These are phyloP conservation scores for Saururus chinensis DNA, from an alignment of 164 flowering plant species.

Conservation along the genomic window DNA sequence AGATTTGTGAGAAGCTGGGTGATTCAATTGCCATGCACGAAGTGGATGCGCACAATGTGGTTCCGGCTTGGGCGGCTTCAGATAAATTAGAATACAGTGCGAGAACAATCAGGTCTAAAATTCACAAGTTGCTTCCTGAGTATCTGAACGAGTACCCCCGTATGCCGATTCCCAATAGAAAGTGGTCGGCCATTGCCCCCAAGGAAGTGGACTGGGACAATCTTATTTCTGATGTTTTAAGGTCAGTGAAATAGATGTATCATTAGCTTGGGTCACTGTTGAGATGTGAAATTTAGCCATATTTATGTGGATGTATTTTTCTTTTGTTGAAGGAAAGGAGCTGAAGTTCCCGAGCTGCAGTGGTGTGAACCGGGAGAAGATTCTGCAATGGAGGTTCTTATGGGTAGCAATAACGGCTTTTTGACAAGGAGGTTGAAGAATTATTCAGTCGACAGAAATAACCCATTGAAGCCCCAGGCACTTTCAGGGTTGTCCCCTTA, in stretches of 20 bases:
- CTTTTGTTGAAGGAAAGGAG: slow-evolving; percentile 56
- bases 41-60: slow-evolving; percentile 94
- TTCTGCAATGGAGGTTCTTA: slow-evolving; percentile 68
- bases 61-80: slow-evolving; percentile 89
- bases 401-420: slow-evolving; percentile 72
- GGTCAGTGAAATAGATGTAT: slow-evolving; percentile 27
- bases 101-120: slow-evolving; percentile 67
- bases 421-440: slow-evolving; percentile 57
- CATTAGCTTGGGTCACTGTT: neutral
- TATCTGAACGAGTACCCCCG: slow-evolving; percentile 66
- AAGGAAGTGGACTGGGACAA: slow-evolving; percentile 52
- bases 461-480: slow-evolving; percentile 67
- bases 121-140: slow-evolving; percentile 68
- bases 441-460: slow-evolving; percentile 65
- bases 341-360: slow-evolving; percentile 78
- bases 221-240: slow-evolving; percentile 49
- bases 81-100: slow-evolving; percentile 87
- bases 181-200: slow-evolving; percentile 33
- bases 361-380: slow-evolving; percentile 91
- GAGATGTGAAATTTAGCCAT: neutral
- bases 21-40: slow-evolving; percentile 67
- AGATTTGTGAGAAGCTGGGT: slow-evolving; percentile 41
- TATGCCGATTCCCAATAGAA: slow-evolving; percentile 25
- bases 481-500: slow-evolving; percentile 97
- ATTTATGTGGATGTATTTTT: neutral